Base-by-base conservation (phyloP, 768 basidiomycete species). In the Macrocybe gigantea region DNA sequence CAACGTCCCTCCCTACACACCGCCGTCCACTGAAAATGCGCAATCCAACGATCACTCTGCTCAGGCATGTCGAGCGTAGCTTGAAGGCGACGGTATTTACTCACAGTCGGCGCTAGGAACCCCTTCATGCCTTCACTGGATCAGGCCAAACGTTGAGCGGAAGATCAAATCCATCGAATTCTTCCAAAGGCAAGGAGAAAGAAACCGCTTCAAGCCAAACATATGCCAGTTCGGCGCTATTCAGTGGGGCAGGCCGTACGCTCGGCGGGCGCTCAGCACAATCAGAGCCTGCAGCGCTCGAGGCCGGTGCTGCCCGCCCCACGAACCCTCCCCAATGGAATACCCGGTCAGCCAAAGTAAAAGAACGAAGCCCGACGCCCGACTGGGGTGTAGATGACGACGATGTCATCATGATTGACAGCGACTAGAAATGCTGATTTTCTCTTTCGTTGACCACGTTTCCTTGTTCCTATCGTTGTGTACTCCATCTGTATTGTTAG, bases 331-430 rank as follows among this genome's bases (percentile, higher is more conserved):
- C 76, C 0, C 67, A 71, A 56, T 58, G 74, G 51, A 61, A 63
- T 42, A 53, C 59, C 43, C 67, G 68, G 47, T 65, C 69, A 48
- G 64, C 68, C 47, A 66, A 67, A 53, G 58, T 60, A 58, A 70
- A 71, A 57, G 62, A 69, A 56, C 70, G 80, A 54, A 86, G 80
- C 60, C 87, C 82, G 32, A 76, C 82, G n/a, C 88, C 83, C 33
- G 88, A 88, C 58, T 90, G 79, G 74, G 87, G 85, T 30, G 83
- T 89, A n/a, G 85, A 87, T 51, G 86, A 88, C 34, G 88, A 90
- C 44, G 85, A 88, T 48, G 78, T 85, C 38, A 90, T 93, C 49
- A 83, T 83, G 64, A 84, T 92, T 60, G 88, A 93, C 60, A 88
- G 86, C 54, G 91, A 92, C 61, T 88, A 62, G 51, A 4, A 31